phyloP scores from a whole-genome alignment of 805 yeast genomes.

The Candida coleopterorum region DNA sequence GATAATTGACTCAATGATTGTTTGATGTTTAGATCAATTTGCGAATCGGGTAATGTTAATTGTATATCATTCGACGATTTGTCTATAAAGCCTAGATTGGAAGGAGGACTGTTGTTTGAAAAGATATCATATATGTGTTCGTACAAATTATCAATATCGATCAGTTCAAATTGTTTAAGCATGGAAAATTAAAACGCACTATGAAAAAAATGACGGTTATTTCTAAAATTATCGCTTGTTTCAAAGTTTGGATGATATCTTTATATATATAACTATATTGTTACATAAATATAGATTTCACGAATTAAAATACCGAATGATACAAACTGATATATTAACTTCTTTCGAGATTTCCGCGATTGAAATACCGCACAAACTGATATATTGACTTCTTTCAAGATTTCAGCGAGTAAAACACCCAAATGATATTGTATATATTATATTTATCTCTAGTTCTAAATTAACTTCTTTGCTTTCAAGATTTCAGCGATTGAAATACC shows the following conservation, averaged over 20 bases:
- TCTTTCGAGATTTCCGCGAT: too few relatives aligned
- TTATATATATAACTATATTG: too few relatives aligned
- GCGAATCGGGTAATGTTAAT: slow-evolving; percentile 17
- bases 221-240: too few relatives aligned
- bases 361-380: too few relatives aligned
- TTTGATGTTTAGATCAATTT: slow-evolving; percentile 22
- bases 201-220: too few relatives aligned
- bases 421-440: too few relatives aligned
- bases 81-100: slow-evolving; percentile 34
- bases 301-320: too few relatives aligned
- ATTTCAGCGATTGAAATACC: too few relatives aligned
- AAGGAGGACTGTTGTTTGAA: slow-evolving; percentile 22
- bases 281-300: too few relatives aligned
- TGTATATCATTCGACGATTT: slow-evolving; percentile 18
- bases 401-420: slow-evolving; percentile 92
- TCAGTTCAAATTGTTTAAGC: slow-evolving; percentile 15
- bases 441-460: too few relatives aligned
- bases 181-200: not conserved
- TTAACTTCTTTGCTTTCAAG: too few relatives aligned
- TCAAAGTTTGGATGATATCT: too few relatives aligned
- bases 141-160: slow-evolving; percentile 17
- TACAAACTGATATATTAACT: slow-evolving; percentile 5
- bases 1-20: slow-evolving; percentile 32
- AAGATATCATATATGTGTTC: slow-evolving; percentile 32
- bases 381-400: slow-evolving; percentile 63